Base-by-base conservation (phyloP, 1,284 basidiomycete genomes). In the Leccinum solheimii region DNA sequence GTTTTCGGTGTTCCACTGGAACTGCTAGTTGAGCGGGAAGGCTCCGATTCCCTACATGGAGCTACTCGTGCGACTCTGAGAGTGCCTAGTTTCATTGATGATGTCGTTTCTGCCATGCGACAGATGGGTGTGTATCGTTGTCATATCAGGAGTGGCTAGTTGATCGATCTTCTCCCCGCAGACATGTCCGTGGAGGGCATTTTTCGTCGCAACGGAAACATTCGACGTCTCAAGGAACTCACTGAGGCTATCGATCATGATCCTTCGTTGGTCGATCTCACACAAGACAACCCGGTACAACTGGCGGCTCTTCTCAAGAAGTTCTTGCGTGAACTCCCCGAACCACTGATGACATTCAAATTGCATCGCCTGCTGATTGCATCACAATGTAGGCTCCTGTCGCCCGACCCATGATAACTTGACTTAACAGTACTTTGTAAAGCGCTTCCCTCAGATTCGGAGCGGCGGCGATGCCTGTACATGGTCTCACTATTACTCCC, bases 171-270 rank as follows among this genome's bases (percentile, higher is more conserved):
- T 55, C 54, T n/a, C 19, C 40, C 59, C 58, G 13, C 68, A 97
- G 95, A 99, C 77, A 94, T 99, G 91, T 98, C 97, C 5, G 85
- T 99, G 43, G 97, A 99, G 77, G 97, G 97, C 63, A 97, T 99
- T 65, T 99, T 99, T 84, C 86, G 97, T 58, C 96, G 97, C 80
- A 98, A 98, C 74, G 97, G 97, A 60, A 98, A 99, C 75, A 98
- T 99, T 71, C 86, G 95, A 57, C 86, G 94, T 60, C 81, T 98
- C 62, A 95, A 94, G 73, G 92, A 95, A 68, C 81, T 98, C 30
- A 90, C 91, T 3, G 97, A 99, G 65, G 87, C 92, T 16, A 90
- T 99, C 58, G 97, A 99, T 75, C 90, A 94, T 36, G 97, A 99
- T 76, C 87, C 93, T 3, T 84, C 87, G 2, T 87, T 90, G 4